Conservation (phyloP, 2,329 filamentous ascomycete species). For the Cryphonectria parasitica region DNA sequence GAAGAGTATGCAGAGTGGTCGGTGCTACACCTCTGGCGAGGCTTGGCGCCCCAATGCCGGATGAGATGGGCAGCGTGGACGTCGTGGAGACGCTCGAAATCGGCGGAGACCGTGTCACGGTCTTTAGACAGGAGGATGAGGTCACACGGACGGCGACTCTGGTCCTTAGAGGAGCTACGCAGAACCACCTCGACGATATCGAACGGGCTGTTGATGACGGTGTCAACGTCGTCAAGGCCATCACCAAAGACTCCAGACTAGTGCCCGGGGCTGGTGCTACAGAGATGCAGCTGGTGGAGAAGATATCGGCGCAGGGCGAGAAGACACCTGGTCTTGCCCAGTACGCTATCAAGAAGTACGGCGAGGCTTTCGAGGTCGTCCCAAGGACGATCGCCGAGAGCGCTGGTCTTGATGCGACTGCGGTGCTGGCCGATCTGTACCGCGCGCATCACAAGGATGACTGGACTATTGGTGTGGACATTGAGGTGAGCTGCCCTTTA, state of each 20-base stretch:
- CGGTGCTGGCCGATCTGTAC: constrained; percentile 89
- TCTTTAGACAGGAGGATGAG: constrained; percentile 96
- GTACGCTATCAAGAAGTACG: constrained; percentile 97
- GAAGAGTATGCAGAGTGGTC: constrained; percentile 92
- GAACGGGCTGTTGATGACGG: constrained; percentile 97
- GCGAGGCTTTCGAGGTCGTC: constrained; percentile 96
- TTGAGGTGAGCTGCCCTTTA: constrained; percentile 63
- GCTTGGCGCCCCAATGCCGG: constrained; percentile 97
- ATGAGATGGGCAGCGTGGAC: constrained; percentile 96
- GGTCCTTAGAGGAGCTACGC: constrained; percentile 91
- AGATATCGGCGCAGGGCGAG: constrained; percentile 87
- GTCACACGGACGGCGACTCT: constrained; percentile 91
- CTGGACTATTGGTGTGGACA: constrained; percentile 91
- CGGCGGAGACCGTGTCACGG: constrained; percentile 95
- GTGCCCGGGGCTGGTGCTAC: constrained; percentile 94
- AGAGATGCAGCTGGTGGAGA: constrained; percentile 91
- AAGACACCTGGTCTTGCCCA: constrained; percentile 91
- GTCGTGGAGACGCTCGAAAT: constrained; percentile 97
- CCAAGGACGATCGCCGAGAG: constrained; percentile 93
- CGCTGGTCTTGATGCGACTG: constrained; percentile 94
- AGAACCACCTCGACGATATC: constrained; percentile 96
- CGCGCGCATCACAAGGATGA: constrained; percentile 87
- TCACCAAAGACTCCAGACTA: constrained; percentile 88
- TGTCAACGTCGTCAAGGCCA: constrained; percentile 97
- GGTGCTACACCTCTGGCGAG: constrained; percentile 95